These are phyloP conservation scores for Pinus albicaulis DNA, from an alignment of 75 land plant genomes.

Conservation along the genomic window DNA sequence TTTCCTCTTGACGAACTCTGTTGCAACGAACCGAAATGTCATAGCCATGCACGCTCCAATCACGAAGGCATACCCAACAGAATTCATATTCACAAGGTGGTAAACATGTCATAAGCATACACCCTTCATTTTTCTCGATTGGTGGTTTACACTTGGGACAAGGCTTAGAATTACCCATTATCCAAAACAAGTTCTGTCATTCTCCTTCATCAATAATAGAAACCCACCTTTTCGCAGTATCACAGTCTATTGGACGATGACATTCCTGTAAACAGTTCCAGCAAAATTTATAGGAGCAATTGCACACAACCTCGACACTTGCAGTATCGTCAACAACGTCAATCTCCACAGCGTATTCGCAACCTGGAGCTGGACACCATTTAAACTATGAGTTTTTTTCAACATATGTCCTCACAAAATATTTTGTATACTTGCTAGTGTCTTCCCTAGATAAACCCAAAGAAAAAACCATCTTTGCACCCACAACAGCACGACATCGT, in stretches of 20 bases:
- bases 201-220: not conserved
- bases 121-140: too few species aligned
- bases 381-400: not conserved
- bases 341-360: conserved; percentile 1
- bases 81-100: too few species aligned
- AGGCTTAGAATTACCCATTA: conserved; percentile 7
- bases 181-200: not conserved
- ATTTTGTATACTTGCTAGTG: conserved; percentile 8
- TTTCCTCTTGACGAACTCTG: too few species aligned
- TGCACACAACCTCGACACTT: conserved; percentile 46
- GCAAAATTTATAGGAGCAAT: conserved; percentile 42
- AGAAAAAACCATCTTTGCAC: not conserved
- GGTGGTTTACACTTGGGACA: too few species aligned
- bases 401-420: not conserved
- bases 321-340: conserved; percentile 15
- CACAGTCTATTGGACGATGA: conserved; percentile 84
- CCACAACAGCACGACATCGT: not conserved
- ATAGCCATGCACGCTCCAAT: too few species aligned
- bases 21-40: too few species aligned
- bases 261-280: conserved; percentile 57
- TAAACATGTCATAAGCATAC: too few species aligned
- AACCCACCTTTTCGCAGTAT: conserved; percentile 63
- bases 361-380: conserved; percentile 30
- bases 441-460: not conserved
- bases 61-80: too few species aligned